phyloP scores from a whole-genome alignment of 805 yeast species.

The Priceomyces medius region DNA sequence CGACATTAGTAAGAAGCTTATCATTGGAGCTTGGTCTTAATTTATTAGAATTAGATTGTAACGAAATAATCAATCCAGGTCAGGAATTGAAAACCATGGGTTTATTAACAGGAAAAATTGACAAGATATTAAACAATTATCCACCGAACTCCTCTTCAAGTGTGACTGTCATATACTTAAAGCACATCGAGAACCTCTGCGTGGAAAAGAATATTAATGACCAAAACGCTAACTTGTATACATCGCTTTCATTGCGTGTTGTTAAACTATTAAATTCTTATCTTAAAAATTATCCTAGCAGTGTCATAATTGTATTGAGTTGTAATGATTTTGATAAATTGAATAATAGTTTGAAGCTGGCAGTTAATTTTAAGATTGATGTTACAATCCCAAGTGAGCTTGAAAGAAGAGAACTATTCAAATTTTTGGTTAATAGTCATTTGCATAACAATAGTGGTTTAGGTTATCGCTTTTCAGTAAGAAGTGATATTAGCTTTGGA shows the following conservation, averaged over 20 bases:
- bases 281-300: constrained; percentile 34
- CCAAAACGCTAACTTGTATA: constrained; percentile 37
- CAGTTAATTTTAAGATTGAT: constrained; percentile 73
- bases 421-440: constrained; percentile 37
- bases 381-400: constrained; percentile 75
- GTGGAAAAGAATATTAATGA: constrained; percentile 62
- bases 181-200: constrained; percentile 77
- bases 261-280: constrained; percentile 57
- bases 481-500: constrained; percentile 50
- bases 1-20: constrained; percentile 56
- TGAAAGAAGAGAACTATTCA: constrained; percentile 68
- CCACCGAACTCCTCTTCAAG: constrained; percentile 5
- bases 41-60: constrained; percentile 66
- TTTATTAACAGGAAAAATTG: constrained; percentile 70
- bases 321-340: constrained; percentile 71
- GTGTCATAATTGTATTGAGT: constrained; percentile 56
- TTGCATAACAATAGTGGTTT: constrained; percentile 3
- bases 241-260: constrained; percentile 53
- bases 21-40: constrained; percentile 64
- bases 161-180: constrained; percentile 52
- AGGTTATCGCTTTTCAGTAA: constrained; percentile 9
- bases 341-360: constrained; percentile 62
- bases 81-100: constrained; percentile 81
- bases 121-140: constrained; percentile 46
- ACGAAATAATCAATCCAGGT: constrained; percentile 63